Conservation (phyloP, 2,329 filamentous ascomycete genomes). For the Aspergillus sp. region DNA sequence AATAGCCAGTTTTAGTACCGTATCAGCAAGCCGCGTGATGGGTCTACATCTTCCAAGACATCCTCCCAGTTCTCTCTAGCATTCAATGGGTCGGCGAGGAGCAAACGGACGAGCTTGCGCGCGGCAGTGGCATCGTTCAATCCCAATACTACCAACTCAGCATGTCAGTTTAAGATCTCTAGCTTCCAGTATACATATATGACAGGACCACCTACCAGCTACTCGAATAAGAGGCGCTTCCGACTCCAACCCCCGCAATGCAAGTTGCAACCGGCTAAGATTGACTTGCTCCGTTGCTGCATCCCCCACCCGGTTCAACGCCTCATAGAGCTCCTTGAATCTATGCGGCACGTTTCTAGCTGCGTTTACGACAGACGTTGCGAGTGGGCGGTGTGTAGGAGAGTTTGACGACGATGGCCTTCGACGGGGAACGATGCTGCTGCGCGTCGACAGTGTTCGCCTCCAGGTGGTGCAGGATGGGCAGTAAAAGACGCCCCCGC, state of each 20-base stretch:
- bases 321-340: conserved; percentile 50
- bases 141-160: conserved; percentile 40
- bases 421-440: conserved; percentile 6
- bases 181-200: neutral
- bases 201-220: conserved; percentile 39
- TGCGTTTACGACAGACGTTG: conserved; percentile 50
- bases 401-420: neutral
- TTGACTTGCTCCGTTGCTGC: conserved; percentile 54
- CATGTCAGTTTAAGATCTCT: neutral
- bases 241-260: conserved; percentile 53
- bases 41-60: conserved; percentile 51
- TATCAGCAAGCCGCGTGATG: conserved; percentile 58
- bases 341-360: conserved; percentile 49
- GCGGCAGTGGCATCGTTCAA: conserved; percentile 47
- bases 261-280: conserved; percentile 56
- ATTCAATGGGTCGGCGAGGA: conserved; percentile 66
- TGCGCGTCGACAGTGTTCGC: conserved; percentile 23
- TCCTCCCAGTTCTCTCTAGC: conserved; percentile 63
- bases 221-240: conserved; percentile 51
- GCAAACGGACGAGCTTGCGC: conserved; percentile 59
- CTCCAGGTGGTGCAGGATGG: conserved; percentile 37
- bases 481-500: conserved; percentile 29
- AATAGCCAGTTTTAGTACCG: conserved; percentile 38
- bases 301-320: conserved; percentile 48
- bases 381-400: conserved; percentile 37